Base-by-base conservation (phyloP, 2,329 filamentous ascomycete genomes). In the Sclerotinia minor region DNA sequence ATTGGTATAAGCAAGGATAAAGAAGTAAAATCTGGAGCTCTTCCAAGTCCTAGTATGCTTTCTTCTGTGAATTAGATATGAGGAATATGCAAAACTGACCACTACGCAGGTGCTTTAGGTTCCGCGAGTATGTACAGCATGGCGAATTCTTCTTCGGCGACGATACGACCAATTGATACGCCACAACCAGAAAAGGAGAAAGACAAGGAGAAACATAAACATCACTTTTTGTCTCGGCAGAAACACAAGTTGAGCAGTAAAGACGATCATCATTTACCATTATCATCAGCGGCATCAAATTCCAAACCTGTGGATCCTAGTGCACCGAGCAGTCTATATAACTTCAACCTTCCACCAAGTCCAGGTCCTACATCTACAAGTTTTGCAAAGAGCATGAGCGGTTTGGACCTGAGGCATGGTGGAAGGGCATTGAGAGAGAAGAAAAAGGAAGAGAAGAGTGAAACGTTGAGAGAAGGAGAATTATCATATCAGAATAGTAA, bases 371-470 rank as follows among this genome's bases (percentile, higher is more conserved):
- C 83, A 63, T 84, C 83, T 64, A 84, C 83, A 35, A 82, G 85
- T 44, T 96, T 98, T 77, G 84, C 89, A 49, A 96, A 95, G 79
- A 90, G 89, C 3, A 91, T 95, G 75, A 94, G 91, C 69, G 91
- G 90, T 0, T 81, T 94, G 54, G 92, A 94, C 78, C 80, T 94
- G 35, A 84, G 92, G 64, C 91, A 94, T 79, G 92, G 90, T 53
- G 91, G 89, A 1, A 85, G 90, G 53, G 90, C 89, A 8, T 79
- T 94, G 57, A 85, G 91, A 49, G 92, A 97, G 76, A 96, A 94
- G 81, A 90, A 89, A 77, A 89, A 90, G 72, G 89, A 91, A 70
- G 89, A 92, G 71, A 87, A 88, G 72, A 72, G 68, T 1, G 76
- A 77, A n/a, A 50, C 53, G 64, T 67, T 77, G 52, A 75, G 75